Conservation (phyloP, 257 asterid species). For the Jacaranda mimosifolia region DNA sequence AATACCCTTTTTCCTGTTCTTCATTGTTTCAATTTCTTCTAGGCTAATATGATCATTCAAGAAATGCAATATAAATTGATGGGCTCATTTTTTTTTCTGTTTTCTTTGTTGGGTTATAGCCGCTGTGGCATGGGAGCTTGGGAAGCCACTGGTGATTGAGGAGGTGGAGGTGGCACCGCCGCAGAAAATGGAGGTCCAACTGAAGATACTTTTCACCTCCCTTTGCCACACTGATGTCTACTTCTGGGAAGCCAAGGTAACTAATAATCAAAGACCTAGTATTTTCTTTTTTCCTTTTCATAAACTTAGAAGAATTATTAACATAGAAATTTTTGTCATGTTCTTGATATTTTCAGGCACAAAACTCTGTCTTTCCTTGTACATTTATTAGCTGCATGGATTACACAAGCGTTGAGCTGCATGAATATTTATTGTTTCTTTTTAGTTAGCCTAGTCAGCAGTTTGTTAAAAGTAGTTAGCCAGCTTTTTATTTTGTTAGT, state of each 20-base stretch:
- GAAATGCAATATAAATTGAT: neutral
- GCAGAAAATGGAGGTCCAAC: slow-evolving; percentile 75
- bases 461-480: too few species aligned
- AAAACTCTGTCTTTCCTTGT: slow-evolving; percentile 70
- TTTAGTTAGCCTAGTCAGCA: too few species aligned
- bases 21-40: neutral
- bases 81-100: neutral
- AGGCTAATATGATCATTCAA: neutral
- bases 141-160: slow-evolving; percentile 78
- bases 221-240: slow-evolving; percentile 83
- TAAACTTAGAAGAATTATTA: too few species aligned
- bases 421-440: too few species aligned
- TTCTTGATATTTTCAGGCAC: slow-evolving; percentile 54
- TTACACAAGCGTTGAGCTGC: too few species aligned
- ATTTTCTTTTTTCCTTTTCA: too few species aligned
- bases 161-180: slow-evolving; percentile 87
- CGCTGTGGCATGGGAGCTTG: slow-evolving; percentile 73
- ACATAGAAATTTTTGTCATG: too few species aligned
- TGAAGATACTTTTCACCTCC: slow-evolving; percentile 74
- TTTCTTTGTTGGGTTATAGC: slow-evolving; percentile 44
- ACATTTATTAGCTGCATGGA: too few species aligned
- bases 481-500: too few species aligned
- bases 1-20: neutral
- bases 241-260: slow-evolving; percentile 88
- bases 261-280: neutral